These are phyloP conservation scores for Achaetomium macrosporum DNA, from an alignment of 2,329 filamentous ascomycete genomes.

Conservation along the genomic window DNA sequence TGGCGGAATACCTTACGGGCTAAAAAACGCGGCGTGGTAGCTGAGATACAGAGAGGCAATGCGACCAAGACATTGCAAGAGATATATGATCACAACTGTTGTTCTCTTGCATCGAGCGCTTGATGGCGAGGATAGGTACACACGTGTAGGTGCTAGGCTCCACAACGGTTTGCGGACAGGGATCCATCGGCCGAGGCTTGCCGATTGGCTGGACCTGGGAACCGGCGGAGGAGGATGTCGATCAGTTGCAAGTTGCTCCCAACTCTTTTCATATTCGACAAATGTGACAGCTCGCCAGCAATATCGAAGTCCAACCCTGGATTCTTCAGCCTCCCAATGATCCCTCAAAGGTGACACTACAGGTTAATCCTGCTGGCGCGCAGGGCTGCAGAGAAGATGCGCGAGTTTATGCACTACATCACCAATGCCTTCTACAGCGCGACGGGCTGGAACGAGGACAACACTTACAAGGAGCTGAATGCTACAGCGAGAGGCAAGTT, in stretches of 20 bases:
- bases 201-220: not conserved
- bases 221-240: not conserved
- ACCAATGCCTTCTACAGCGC: slow-evolving; percentile 27
- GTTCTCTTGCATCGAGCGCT: too few species aligned
- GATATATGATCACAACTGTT: too few species aligned
- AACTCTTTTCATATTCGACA: not conserved
- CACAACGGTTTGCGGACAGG: too few species aligned
- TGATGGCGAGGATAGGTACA: not conserved
- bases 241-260: not conserved
- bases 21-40: too few species aligned
- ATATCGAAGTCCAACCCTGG: not conserved
- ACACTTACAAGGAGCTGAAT: slow-evolving; percentile 27
- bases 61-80: too few species aligned
- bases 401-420: slow-evolving; percentile 29
- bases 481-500: slow-evolving; percentile 24
- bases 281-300: not conserved
- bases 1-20: too few species aligned
- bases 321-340: slow-evolving; percentile 11
- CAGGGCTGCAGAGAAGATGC: slow-evolving; percentile 21
- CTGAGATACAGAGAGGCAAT: too few species aligned
- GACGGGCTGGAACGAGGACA: slow-evolving; percentile 28
- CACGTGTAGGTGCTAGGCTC: not conserved
- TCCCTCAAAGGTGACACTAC: slow-evolving; percentile 13
- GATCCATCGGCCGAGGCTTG: too few species aligned
- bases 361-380: slow-evolving; percentile 13